These are phyloP conservation scores for Botrytis pseudocinerea DNA, from an alignment of 2,329 filamentous ascomycete genomes.

Conservation along the genomic window DNA sequence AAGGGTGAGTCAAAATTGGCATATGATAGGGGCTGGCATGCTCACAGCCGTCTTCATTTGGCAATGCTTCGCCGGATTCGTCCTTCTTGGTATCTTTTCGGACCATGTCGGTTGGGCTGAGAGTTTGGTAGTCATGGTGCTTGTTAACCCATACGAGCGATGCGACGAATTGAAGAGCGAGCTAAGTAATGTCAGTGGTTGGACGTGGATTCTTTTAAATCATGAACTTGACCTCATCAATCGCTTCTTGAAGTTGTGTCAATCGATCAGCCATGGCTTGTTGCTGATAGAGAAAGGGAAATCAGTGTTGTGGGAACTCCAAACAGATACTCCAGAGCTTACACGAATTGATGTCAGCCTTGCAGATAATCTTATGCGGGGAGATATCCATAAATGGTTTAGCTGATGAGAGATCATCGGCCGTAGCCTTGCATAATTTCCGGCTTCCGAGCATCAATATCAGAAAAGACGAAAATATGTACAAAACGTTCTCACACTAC, in stretches of 20 bases:
- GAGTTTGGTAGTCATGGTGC: conserved; percentile 65
- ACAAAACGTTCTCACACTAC: neutral
- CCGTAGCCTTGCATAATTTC: conserved; percentile 15
- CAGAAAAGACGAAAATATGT: neutral
- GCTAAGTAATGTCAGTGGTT: conserved; percentile 45
- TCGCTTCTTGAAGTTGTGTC: conserved; percentile 81
- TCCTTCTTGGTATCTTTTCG: conserved; percentile 52
- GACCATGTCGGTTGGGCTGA: conserved; percentile 59
- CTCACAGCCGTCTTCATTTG: conserved; percentile 19
- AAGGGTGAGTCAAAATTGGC: conserved; percentile 27
- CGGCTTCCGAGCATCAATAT: conserved; percentile 6
- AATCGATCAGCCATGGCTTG: conserved; percentile 68
- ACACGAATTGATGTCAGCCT: conserved; percentile 3
- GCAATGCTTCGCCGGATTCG: conserved; percentile 30
- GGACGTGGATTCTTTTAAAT: neutral
- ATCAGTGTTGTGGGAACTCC: conserved; percentile 14
- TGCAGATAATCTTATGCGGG: conserved; percentile 6
- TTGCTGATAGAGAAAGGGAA: neutral
- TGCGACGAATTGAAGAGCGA: conserved; percentile 68
- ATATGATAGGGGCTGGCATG: neutral
- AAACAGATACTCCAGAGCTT: conserved; percentile 6
- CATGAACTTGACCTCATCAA: conserved; percentile 65
- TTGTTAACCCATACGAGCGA: conserved; percentile 65
- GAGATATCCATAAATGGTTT: neutral
- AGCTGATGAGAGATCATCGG: neutral